Evolutionary conservation across 768 basidiomycete species (phyloP), one percentile per base, ranked within the genome.

Genomic region (Gymnopilus junonius): DNA sequence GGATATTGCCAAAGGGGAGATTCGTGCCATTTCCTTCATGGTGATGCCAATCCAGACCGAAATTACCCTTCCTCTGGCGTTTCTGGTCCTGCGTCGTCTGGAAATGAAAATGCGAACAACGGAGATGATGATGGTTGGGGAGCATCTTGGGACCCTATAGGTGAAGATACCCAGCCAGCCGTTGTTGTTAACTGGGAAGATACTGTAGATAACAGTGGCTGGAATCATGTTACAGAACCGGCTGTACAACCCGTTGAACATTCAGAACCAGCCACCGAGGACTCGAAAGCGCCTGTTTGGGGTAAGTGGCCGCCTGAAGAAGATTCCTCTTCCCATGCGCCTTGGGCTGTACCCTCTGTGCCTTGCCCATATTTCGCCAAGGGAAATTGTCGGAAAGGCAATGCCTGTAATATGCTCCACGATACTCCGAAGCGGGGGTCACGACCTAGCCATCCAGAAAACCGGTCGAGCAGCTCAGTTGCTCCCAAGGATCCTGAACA

Each of bases 11-110:
- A 29, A 14, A 42, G 23, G 4, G 73, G 71, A 5, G 59, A 69
- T 12, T 45, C 57, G 1, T 77, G 76, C 57, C 65, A 37, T n/a
- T 73, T 66, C 63, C 61, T 63, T 11, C 75, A 76, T 48, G 65
- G 66, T 8, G 59, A 50, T 20, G 48, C 48, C 40, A 32, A 32
- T 31, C 31, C 32, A 21, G 34, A 53, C 31, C 34, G 23, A n/a
- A 53, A 53, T 39, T 40, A 61, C 25, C 60, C 60, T 10, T 61
- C 60, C 21, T 61, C 60, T 37, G 56, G 53, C 2, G 42, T 56
- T 50, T 55, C 50, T 61, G 62, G 56, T 8, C 55, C 55, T 8
- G 34, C 51, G 32, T 57, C 57, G 15, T 54, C 68, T 14, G 23
- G 55, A 61, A 27, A 31, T 50, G 46, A 31, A 27, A 55, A 63